Conservation (phyloP, 2,329 filamentous ascomycete species). For the Colletotrichum theobromicola region DNA sequence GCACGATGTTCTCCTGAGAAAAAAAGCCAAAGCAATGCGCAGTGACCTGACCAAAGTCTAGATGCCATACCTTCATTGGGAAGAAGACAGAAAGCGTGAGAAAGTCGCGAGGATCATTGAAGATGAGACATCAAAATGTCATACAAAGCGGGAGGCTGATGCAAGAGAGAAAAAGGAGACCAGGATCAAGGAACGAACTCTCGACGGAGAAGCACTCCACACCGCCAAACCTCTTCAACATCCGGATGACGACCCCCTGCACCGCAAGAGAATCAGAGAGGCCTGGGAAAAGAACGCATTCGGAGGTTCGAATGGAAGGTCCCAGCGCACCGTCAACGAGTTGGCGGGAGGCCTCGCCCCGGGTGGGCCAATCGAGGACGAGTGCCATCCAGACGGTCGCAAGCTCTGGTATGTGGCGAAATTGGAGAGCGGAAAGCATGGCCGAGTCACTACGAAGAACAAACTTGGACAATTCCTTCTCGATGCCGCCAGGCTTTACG, state of each 20-base stretch:
- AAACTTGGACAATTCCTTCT: constrained; percentile 33
- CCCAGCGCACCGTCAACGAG: neutral
- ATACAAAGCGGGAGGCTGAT: neutral
- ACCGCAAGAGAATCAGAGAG: neutral
- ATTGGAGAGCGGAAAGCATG: neutral
- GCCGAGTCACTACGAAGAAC: constrained; percentile 5
- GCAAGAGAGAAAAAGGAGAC: neutral
- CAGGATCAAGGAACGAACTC: neutral
- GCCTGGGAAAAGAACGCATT: neutral
- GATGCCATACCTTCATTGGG: constrained; percentile 49
- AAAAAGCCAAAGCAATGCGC: no score
- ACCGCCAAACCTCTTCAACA: neutral
- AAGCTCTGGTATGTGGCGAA: constrained; percentile 23
- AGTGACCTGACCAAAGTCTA: constrained; percentile 18
- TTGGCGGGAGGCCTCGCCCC: neutral
- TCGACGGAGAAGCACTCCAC: neutral
- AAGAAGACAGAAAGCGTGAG: constrained; percentile 37
- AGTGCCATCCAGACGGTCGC: neutral
- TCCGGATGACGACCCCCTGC: constrained; percentile 15
- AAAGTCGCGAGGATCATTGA: constrained; percentile 31
- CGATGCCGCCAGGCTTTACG: constrained; percentile 37
- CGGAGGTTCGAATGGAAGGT: neutral
- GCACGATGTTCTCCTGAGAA: no score
- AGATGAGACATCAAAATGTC: neutral
- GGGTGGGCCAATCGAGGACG: neutral